phyloP scores from a whole-genome alignment of 768 basidiomycete species.

The Lyophyllum atratum region DNA sequence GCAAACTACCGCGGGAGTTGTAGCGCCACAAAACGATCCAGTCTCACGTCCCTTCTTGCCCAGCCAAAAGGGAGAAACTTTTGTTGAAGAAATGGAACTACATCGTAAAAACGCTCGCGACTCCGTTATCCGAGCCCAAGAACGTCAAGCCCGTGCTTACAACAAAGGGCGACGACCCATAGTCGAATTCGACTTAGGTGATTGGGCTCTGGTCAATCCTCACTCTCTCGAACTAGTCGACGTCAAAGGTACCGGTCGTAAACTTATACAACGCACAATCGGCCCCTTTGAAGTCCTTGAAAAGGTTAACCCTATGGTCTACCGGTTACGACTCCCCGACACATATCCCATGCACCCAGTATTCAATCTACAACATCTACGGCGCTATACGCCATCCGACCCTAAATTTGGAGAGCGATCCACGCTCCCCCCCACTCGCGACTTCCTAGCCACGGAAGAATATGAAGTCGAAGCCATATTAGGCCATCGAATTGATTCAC shows the following conservation, averaged over 20 bases:
- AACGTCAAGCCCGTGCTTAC: not conserved
- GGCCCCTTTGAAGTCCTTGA: slow-evolving; percentile 27
- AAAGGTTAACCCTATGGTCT: slow-evolving; percentile 24
- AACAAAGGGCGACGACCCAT: slow-evolving; percentile 5
- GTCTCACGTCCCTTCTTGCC: not conserved
- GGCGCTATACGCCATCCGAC: not conserved
- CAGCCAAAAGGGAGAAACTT: not conserved
- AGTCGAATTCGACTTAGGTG: not conserved
- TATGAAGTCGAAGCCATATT: not conserved
- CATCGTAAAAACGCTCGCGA: not conserved
- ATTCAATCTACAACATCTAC: slow-evolving; percentile 6
- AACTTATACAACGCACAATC: slow-evolving; percentile 22
- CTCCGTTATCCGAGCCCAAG: not conserved
- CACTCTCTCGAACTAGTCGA: slow-evolving; percentile 25
- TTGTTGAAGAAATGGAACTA: not conserved
- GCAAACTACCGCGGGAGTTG: not conserved
- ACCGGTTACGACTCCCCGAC: slow-evolving; percentile 22
- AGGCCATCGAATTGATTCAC: not conserved
- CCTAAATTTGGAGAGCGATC: not conserved
- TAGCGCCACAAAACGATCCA: not conserved
- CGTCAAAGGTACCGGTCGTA: slow-evolving; percentile 19
- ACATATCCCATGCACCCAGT: slow-evolving; percentile 27
- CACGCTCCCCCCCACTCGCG: not conserved
- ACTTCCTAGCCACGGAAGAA: not conserved
- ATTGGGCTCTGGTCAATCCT: slow-evolving; percentile 22